Evolutionary conservation across 2,329 filamentous ascomycete species (phyloP).

Genomic region (Hymenoscyphus repandus): DNA sequence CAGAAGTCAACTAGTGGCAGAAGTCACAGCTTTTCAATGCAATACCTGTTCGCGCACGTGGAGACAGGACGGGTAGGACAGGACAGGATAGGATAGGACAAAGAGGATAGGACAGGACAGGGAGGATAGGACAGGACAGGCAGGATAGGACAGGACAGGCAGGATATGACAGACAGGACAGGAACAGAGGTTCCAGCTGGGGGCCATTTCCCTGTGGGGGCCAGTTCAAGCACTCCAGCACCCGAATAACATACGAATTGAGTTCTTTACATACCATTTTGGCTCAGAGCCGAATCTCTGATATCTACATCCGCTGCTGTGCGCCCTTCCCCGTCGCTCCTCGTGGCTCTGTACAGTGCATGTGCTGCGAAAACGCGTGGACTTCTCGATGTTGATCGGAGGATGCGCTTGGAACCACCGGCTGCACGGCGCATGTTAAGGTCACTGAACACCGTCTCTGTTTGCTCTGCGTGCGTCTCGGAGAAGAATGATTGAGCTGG

Average conservation of each 20-base stretch:
- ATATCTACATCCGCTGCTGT: not conserved
- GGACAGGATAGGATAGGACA: too few relatives aligned
- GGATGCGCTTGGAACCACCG: not conserved
- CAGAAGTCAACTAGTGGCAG: not conserved
- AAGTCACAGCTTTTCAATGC: not conserved
- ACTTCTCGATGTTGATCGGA: not conserved
- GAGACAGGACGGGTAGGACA: too few relatives aligned
- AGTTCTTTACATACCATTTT: too few relatives aligned
- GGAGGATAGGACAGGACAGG: too few relatives aligned
- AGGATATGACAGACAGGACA: too few relatives aligned
- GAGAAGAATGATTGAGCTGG: not conserved
- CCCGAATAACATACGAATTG: too few relatives aligned
- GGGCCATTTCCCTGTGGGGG: too few relatives aligned
- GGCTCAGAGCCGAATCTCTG: not conserved
- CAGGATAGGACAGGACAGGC: too few relatives aligned
- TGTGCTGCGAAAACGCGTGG: conserved; percentile 2
- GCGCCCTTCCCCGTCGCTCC: not conserved
- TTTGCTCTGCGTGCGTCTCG: not conserved
- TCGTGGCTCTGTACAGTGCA: conserved; percentile 4
- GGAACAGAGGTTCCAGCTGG: too few relatives aligned
- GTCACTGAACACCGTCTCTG: not conserved
- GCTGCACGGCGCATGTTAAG: conserved; percentile 3
- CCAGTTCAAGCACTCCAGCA: too few relatives aligned
- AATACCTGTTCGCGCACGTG: too few relatives aligned
- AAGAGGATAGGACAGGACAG: too few relatives aligned